A percentile compares a stretch with the other conserved stretches of the same genome.
These are phyloP conservation scores for Dichotomocladium elegans DNA, from an alignment of 371 early-diverging fungal genomes.

Conservation along the genomic window DNA sequence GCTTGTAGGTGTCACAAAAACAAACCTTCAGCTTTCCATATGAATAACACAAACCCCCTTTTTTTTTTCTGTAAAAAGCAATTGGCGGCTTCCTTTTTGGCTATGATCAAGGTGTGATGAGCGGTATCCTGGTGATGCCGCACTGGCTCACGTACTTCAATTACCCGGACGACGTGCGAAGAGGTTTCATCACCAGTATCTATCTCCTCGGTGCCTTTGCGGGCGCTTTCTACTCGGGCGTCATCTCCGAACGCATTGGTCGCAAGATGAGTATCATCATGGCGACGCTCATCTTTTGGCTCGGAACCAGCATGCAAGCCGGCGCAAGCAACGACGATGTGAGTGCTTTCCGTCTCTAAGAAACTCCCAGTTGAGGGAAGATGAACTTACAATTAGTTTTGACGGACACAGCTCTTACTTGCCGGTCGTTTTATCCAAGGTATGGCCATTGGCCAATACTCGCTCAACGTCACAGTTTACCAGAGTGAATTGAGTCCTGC, in stretches of 20 bases:
- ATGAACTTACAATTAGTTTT: not conserved
- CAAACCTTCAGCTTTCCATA: not conserved
- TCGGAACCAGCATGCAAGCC: slow-evolving; percentile 24
- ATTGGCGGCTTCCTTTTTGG: slow-evolving; percentile 35
- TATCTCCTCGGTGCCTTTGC: slow-evolving; percentile 33
- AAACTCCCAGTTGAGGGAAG: not conserved
- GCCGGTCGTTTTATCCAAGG: slow-evolving; percentile 42
- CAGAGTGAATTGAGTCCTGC: slow-evolving; percentile 28
- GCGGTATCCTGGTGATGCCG: slow-evolving; percentile 26
- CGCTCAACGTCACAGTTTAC: slow-evolving; percentile 32
- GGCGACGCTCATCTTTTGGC: slow-evolving; percentile 24
- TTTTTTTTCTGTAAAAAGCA: slow-evolving; percentile 1
- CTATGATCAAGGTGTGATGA: slow-evolving; percentile 36
- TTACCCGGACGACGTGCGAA: slow-evolving; percentile 14
- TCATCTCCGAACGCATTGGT: slow-evolving; percentile 28
- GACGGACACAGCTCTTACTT: slow-evolving; percentile 12
- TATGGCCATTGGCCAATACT: slow-evolving; percentile 25
- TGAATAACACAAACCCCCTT: not conserved
- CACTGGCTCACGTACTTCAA: slow-evolving; percentile 30
- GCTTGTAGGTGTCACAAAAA: slow-evolving; percentile 6
- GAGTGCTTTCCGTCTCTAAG: not conserved
- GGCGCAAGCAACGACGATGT: slow-evolving; percentile 14
- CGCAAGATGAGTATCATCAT: slow-evolving; percentile 29
- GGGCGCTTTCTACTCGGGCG: slow-evolving; percentile 34
- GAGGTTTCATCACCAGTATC: slow-evolving; percentile 34